phyloP scores from a whole-genome alignment of 345 rosid genomes.

The Populus simonii region DNA sequence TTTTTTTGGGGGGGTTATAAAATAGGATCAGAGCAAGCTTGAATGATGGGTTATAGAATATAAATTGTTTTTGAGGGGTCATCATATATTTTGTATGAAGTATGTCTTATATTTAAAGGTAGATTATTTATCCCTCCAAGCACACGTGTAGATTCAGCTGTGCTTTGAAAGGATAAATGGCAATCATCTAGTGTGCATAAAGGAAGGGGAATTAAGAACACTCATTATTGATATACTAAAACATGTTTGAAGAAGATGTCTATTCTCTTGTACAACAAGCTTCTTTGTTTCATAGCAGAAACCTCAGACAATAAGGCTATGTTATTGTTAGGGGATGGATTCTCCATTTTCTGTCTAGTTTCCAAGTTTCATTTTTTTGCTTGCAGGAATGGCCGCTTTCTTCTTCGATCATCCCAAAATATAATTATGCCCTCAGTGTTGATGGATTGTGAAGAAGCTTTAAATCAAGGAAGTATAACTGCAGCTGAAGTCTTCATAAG shows the following conservation, averaged over 20 bases:
- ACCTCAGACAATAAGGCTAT: neutral
- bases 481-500: conserved; percentile 75
- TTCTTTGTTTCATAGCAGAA: neutral
- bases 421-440: conserved; percentile 51
- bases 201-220: neutral
- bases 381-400: conserved; percentile 88
- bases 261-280: neutral
- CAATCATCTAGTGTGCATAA: neutral
- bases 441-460: conserved; percentile 82
- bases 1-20: too few relatives aligned
- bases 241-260: neutral
- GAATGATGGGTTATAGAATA: neutral
- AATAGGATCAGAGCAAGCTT: neutral
- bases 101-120: too few relatives aligned
- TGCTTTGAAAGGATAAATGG: neutral
- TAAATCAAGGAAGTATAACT: conserved; percentile 79
- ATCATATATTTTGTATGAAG: too few relatives aligned
- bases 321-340: conserved; percentile 3
- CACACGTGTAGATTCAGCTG: too few relatives aligned
- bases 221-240: neutral
- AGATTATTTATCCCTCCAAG: too few relatives aligned
- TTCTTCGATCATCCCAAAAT: conserved; percentile 70
- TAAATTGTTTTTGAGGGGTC: too few relatives aligned
- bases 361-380: conserved; percentile 14
- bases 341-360: conserved; percentile 3